phyloP scores from a whole-genome alignment of 345 rosid species.

The Mercurialis annua region DNA sequence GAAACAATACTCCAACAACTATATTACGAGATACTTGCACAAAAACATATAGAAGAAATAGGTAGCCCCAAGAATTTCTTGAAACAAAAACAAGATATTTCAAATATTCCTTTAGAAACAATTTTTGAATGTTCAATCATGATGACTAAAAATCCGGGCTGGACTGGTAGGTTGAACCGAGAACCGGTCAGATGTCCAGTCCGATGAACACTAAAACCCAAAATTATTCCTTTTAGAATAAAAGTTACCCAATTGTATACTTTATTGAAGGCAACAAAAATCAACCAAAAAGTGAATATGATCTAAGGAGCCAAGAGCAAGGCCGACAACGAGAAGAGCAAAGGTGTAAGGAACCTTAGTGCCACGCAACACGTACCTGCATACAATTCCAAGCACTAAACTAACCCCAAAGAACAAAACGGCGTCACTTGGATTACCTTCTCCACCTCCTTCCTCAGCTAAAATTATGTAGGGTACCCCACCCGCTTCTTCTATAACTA shows the following conservation, averaged over 20 bases:
- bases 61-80: constrained; percentile 80
- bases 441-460: too few relatives aligned
- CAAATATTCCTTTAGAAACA: not conserved
- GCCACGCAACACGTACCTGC: constrained; percentile 70
- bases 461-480: too few relatives aligned
- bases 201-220: too few relatives aligned
- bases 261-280: too few relatives aligned
- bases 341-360: constrained; percentile 93
- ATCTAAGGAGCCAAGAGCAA: constrained; percentile 86
- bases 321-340: constrained; percentile 83
- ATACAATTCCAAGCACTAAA: constrained; percentile 76
- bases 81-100: constrained; percentile 21
- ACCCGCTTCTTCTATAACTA: too few relatives aligned
- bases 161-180: too few relatives aligned
- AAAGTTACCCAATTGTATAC: too few relatives aligned
- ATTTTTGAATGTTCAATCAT: not conserved
- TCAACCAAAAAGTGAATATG: not conserved
- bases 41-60: constrained; percentile 65
- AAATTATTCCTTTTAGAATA: too few relatives aligned
- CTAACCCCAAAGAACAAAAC: constrained; percentile 75
- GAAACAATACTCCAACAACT: constrained; percentile 69
- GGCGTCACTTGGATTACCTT: constrained; percentile 70
- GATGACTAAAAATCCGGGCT: too few relatives aligned
- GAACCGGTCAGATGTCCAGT: too few relatives aligned
- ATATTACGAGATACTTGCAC: constrained; percentile 64